Conservation (phyloP, 106 monocot genomes). For the Alisma plantagoaquatica region DNA sequence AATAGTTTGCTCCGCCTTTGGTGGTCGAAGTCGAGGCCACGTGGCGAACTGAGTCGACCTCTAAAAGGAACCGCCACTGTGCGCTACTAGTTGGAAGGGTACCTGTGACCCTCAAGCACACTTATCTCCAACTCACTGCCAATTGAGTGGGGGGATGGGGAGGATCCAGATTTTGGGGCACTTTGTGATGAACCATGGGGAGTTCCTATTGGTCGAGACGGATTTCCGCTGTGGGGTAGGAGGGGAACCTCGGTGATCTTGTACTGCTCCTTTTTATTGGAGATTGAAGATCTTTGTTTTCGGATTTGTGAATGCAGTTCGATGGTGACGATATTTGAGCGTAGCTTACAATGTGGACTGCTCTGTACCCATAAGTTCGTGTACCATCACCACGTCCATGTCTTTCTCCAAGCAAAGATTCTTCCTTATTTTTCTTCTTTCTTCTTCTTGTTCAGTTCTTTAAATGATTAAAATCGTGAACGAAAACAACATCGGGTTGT, state of each 20-base stretch:
- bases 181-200: constrained; percentile 6
- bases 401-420: no score
- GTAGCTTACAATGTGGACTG: neutral
- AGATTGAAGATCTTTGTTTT: neutral
- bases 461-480: no score
- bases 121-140: no score
- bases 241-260: neutral
- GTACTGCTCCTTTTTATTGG: neutral
- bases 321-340: neutral
- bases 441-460: no score
- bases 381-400: no score
- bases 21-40: constrained; percentile 25
- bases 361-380: neutral
- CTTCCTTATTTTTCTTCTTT: no score
- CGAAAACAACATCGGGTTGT: no score
- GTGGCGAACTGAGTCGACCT: constrained; percentile 10
- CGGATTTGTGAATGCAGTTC: neutral
- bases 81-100: neutral
- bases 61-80: neutral
- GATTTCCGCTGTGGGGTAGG: constrained; percentile 17
- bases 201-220: constrained; percentile 34
- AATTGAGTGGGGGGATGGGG: constrained; percentile 13
- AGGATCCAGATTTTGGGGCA: constrained; percentile 7
- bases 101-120: no score
- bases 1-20: constrained; percentile 9